These are phyloP conservation scores for Gamsiella multidivaricata DNA, from an alignment of 192 early-diverging fungal species.

Conservation along the genomic window DNA sequence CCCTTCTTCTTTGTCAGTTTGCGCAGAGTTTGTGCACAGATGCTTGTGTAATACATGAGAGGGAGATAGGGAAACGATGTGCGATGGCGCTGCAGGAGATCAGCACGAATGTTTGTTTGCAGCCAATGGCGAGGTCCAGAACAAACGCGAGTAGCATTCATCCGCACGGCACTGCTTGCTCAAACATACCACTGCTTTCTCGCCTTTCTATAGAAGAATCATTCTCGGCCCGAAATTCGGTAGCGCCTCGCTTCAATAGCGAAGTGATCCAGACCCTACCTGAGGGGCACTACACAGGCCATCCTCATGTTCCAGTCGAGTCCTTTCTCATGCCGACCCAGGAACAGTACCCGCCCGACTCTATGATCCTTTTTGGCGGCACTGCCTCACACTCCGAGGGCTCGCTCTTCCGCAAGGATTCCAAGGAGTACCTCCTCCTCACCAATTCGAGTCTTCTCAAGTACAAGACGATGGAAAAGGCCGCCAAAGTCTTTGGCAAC, in stretches of 20 bases:
- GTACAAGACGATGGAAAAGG: constrained; percentile 54
- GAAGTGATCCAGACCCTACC: constrained; percentile 12
- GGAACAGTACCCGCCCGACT: constrained; percentile 43
- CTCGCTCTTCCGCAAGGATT: constrained; percentile 38
- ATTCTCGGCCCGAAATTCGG: constrained; percentile 11
- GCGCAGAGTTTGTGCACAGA: no score
- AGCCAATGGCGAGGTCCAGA: no score
- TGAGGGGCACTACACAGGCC: constrained; percentile 35
- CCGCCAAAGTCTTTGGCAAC: constrained; percentile 50
- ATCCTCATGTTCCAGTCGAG: constrained; percentile 36
- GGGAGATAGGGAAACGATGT: no score
- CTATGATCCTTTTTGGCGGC: constrained; percentile 42
- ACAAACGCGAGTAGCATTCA: no score
- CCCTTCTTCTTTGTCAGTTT: no score
- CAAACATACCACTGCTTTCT: background rate
- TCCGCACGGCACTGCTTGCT: no score
- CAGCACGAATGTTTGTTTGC: no score
- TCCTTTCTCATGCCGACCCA: constrained; percentile 50
- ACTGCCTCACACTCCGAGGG: constrained; percentile 39
- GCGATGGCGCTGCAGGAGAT: no score
- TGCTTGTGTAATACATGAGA: no score
- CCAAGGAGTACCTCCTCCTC: constrained; percentile 41
- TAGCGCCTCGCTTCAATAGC: constrained; percentile 23
- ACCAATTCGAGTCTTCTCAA: constrained; percentile 48
- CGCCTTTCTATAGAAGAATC: constrained; percentile 19